Percentiles rank a stretch among this genome's conserved stretches.
Evolutionary conservation across 306 rosid species (phyloP).

Genomic region (Lathyrus oleraceus): DNA sequence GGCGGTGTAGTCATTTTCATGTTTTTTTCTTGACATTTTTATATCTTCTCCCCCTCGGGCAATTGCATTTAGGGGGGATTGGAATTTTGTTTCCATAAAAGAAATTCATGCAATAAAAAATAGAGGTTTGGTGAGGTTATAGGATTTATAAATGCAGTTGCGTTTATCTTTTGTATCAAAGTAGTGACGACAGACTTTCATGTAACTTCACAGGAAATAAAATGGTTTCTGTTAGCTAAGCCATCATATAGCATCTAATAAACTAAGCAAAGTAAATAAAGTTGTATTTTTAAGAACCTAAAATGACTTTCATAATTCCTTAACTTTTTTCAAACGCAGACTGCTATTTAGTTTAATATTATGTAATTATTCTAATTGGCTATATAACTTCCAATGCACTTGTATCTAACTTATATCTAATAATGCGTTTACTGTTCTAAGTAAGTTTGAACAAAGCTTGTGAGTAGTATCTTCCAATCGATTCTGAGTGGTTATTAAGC

Average conservation of each 20-base stretch:
- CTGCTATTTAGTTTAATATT: background rate
- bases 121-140: slow-evolving; percentile 16
- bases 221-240: background rate
- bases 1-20: slow-evolving; percentile 21
- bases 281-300: background rate
- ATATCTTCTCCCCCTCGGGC: slow-evolving; percentile 3
- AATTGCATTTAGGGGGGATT: slow-evolving; percentile 15
- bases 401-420: too few species aligned
- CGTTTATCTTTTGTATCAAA: background rate
- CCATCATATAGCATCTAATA: background rate
- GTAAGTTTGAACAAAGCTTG: too few species aligned
- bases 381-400: too few species aligned
- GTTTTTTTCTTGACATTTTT: background rate
- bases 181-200: background rate
- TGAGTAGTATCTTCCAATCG: too few species aligned
- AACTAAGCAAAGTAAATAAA: background rate
- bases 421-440: too few species aligned
- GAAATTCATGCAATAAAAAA: slow-evolving; percentile 40
- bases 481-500: too few species aligned
- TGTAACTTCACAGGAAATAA: background rate
- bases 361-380: too few species aligned
- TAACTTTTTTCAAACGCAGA: background rate
- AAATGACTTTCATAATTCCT: background rate
- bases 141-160: background rate
- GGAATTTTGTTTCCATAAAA: slow-evolving; percentile 14